These are phyloP conservation scores for Sanghuangporus baumii DNA, from an alignment of 1,284 basidiomycete genomes.

Conservation along the genomic window DNA sequence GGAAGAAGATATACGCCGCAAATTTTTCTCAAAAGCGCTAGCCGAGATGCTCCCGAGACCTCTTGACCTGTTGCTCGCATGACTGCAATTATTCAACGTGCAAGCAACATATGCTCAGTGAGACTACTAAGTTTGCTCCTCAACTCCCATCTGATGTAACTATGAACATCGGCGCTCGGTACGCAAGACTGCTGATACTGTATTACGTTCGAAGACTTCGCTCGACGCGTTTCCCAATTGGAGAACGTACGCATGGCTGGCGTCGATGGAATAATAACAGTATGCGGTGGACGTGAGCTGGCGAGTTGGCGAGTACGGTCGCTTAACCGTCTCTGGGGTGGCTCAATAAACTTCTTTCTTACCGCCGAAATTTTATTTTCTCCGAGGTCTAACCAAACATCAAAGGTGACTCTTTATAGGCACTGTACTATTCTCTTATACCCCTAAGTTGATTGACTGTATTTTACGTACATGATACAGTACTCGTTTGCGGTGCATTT, in stretches of 20 bases:
- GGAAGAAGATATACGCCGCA: too few species aligned
- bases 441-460: background rate
- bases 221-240: constrained; percentile 51
- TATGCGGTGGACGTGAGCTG: constrained; percentile 37
- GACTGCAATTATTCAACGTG: constrained; percentile 52
- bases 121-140: constrained; percentile 18
- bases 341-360: background rate
- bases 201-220: constrained; percentile 50
- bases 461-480: constrained; percentile 58
- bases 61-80: constrained; percentile 48
- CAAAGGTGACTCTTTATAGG: too few species aligned
- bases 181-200: constrained; percentile 60
- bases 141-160: background rate
- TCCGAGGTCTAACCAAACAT: too few species aligned
- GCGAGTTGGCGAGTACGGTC: constrained; percentile 47
- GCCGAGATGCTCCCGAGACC: constrained; percentile 32
- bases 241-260: constrained; percentile 53
- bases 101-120: constrained; percentile 58
- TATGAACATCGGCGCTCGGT: constrained; percentile 60
- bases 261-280: constrained; percentile 48
- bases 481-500: constrained; percentile 46
- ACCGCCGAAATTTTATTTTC: too few species aligned
- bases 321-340: constrained; percentile 41
- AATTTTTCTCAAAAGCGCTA: constrained; percentile 23
- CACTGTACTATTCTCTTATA: too few species aligned